Base-by-base conservation (phyloP, 495 filamentous ascomycete species). In the Penicillium mononematosum region DNA sequence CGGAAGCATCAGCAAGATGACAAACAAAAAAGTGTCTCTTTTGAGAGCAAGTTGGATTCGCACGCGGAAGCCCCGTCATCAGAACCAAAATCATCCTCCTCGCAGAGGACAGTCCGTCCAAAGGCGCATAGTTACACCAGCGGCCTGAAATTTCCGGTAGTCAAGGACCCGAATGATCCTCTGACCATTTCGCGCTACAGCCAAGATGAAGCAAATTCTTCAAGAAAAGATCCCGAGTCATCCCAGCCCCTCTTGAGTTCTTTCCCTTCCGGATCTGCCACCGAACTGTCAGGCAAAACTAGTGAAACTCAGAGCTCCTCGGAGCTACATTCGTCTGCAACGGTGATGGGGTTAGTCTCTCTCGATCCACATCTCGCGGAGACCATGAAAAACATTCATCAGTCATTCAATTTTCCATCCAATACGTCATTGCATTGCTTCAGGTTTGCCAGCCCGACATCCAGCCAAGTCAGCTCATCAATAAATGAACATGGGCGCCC, bases 111-210 rank as follows among this genome's bases (percentile, higher is more conserved):
- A n/a, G 47, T 64, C 27, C 66, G 63, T 16, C 58, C 66, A 10
- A 72, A 61, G 43, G 52, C 41, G 12, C 60, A 64, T 22, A 55
- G 52, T 6, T 62, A 68, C 36, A 73, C 69, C 31, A 69, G 65
- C 42, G 69, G 59, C 29, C 77, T 90, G 22, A 76, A 75, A 16
- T 96, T 90, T 61, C 82, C 88, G 1, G 83, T 93, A 10, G 89
- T 95, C 16, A 96, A 96, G 70, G 82, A 94, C 57, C 81, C 87
- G 0, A 82, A 86, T 58, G 82, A 89, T 57, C 79, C 82, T 25
- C 79, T 77, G 56, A 90, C 88, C 2, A 72, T 79, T 7, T 55
- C 84, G 36, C 80, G 87, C 53, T 80, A 91, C 47, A 92, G 88
- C 66, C 90, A 95, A 68, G 77, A 76, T 27, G 82, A 75, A 32